Percentiles rank a stretch among this genome's conserved stretches.
Conservation (phyloP, 805 yeast genomes). For the Vanderwaltozyma yarrowii region DNA sequence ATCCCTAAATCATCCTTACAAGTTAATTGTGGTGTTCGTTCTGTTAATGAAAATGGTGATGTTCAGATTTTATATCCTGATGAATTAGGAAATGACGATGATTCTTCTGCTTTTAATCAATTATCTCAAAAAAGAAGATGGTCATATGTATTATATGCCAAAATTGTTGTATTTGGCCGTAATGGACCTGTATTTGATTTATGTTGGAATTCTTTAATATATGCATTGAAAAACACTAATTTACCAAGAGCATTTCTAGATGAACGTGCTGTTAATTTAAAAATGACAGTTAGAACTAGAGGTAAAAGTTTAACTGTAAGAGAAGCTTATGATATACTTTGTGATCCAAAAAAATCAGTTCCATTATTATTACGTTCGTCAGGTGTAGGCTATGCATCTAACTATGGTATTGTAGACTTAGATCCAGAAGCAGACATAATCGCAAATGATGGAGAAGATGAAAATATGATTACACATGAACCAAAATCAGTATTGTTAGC, state of each 20-base stretch:
- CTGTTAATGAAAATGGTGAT: conserved; percentile 40
- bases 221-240: conserved; percentile 48
- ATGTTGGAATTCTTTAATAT: conserved; percentile 57
- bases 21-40: conserved; percentile 34
- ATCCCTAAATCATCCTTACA: conserved; percentile 41
- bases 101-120: conserved; percentile 13
- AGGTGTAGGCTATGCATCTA: conserved; percentile 35
- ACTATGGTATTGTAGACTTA: conserved; percentile 49
- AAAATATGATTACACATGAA: conserved; percentile 23
- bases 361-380: conserved; percentile 32
- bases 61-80: conserved; percentile 39
- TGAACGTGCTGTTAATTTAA: conserved; percentile 45
- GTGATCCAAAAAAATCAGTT: conserved; percentile 38
- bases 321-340: conserved; percentile 43
- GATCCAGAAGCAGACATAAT: conserved; percentile 29
- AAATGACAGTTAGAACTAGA: conserved; percentile 42
- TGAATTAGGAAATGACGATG: conserved; percentile 22
- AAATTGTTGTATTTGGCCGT: conserved; percentile 66
- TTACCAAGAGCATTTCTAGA: conserved; percentile 64
- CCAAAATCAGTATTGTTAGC: conserved; percentile 40
- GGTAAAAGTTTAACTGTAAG: conserved; percentile 39
- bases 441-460: conserved; percentile 21
- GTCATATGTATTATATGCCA: conserved; percentile 57
- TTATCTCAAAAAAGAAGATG: conserved; percentile 33
- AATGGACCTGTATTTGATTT: conserved; percentile 75